phyloP scores from a whole-genome alignment of 495 filamentous ascomycete genomes.

The Collariella sp. region DNA sequence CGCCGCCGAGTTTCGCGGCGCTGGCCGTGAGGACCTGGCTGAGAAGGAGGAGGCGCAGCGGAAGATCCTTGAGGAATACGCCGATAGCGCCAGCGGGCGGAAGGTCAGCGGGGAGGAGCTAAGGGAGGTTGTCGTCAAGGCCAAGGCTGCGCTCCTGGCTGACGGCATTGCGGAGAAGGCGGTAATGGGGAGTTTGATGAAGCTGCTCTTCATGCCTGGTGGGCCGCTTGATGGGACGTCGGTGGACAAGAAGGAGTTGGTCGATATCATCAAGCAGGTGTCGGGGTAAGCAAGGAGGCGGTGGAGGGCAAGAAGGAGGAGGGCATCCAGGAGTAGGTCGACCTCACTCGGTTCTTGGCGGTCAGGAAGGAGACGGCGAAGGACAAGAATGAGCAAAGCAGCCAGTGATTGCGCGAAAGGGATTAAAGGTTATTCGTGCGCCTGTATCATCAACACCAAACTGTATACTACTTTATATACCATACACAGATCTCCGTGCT shows the following conservation, averaged over 20 bases:
- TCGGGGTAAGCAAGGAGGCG: neutral
- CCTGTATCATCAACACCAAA: neutral
- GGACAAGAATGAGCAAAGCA: too few species aligned
- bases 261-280: constrained; percentile 27
- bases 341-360: constrained; percentile 27
- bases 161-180: constrained; percentile 19
- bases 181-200: constrained; percentile 29
- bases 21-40: constrained; percentile 46
- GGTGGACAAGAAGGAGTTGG: constrained; percentile 29
- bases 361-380: neutral
- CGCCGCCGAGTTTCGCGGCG: constrained; percentile 38
- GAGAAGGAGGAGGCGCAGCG: constrained; percentile 46
- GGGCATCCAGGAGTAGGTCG: constrained; percentile 27
- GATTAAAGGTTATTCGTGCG: neutral
- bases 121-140: constrained; percentile 27
- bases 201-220: constrained; percentile 25
- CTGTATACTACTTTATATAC: too few species aligned
- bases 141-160: constrained; percentile 26
- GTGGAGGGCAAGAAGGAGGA: too few species aligned
- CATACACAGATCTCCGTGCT: too few species aligned
- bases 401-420: too few species aligned
- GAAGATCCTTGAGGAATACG: constrained; percentile 42
- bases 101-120: constrained; percentile 36
- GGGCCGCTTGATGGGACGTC: constrained; percentile 33
- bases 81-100: constrained; percentile 35